Evolutionary conservation across 2,329 filamentous ascomycete genomes (phyloP).

Genomic region (Colletotrichum trifolii): DNA sequence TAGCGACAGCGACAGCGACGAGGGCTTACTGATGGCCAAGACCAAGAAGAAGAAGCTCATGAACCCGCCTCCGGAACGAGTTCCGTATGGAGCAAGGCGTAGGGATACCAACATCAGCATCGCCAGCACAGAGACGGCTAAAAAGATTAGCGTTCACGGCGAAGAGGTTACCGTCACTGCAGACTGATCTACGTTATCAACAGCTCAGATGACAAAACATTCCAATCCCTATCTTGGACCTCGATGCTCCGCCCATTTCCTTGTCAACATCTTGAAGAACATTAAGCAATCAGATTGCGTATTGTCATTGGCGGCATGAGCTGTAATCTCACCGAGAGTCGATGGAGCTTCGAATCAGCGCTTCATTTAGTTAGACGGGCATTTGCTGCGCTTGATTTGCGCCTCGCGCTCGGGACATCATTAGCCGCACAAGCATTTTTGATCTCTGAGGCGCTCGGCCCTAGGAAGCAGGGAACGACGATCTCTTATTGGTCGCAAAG

Average conservation of each 20-base stretch:
- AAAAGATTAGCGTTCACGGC: constrained; percentile 52
- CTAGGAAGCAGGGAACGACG: too few relatives aligned
- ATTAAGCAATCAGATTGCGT: constrained; percentile 35
- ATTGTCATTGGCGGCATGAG: constrained; percentile 7
- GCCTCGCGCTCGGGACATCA: neutral
- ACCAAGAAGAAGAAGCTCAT: constrained; percentile 55
- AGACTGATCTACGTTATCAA: constrained; percentile 9
- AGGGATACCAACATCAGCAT: constrained; percentile 71
- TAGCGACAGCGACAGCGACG: constrained; percentile 65
- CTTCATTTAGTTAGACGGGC: constrained; percentile 19
- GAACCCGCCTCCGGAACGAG: constrained; percentile 39
- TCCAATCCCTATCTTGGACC: constrained; percentile 5
- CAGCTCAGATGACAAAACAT: constrained; percentile 2
- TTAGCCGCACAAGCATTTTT: too few relatives aligned
- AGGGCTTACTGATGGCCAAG: constrained; percentile 65
- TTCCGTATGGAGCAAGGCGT: constrained; percentile 55
- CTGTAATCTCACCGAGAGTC: constrained; percentile 8
- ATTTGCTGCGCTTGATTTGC: neutral
- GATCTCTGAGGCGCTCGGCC: too few relatives aligned
- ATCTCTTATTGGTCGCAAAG: too few relatives aligned
- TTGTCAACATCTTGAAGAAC: constrained; percentile 27
- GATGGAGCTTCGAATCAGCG: constrained; percentile 8
- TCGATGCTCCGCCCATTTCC: neutral
- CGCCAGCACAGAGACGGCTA: constrained; percentile 72
- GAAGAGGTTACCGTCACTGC: constrained; percentile 20